Percentiles rank a stretch among this genome's conserved stretches.
Evolutionary conservation across 2,329 filamentous ascomycete species (phyloP).

Genomic region (Curvularia verruculosa): DNA sequence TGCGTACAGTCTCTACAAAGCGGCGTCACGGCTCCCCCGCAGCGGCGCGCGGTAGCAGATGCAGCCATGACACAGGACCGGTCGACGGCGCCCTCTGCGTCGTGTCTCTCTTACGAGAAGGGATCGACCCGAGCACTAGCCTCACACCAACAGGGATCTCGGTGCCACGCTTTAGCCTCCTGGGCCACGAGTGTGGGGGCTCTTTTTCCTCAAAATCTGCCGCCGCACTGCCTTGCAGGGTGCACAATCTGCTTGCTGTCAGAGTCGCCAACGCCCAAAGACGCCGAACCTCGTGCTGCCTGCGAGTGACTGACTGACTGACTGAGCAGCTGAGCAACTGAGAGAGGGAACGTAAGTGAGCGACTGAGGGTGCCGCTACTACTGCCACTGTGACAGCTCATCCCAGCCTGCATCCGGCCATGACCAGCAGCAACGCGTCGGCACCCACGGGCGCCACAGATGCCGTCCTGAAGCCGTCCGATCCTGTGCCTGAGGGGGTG

Average conservation of each 20-base stretch:
- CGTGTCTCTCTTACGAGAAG: not conserved
- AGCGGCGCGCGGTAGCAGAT: not conserved
- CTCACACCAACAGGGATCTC: slow-evolving; percentile 9
- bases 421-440: slow-evolving; percentile 23
- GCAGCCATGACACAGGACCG: not conserved
- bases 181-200: slow-evolving; percentile 18
- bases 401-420: not conserved
- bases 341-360: too few relatives aligned
- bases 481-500: slow-evolving; percentile 78
- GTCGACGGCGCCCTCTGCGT: slow-evolving; percentile 1
- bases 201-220: slow-evolving; percentile 18
- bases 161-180: slow-evolving; percentile 14
- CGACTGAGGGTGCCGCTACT: not conserved
- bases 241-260: slow-evolving; percentile 5
- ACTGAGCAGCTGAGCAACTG: too few relatives aligned
- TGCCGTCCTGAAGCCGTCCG: slow-evolving; percentile 84
- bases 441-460: slow-evolving; percentile 63
- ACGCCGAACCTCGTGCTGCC: slow-evolving; percentile 1
- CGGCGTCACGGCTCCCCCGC: not conserved
- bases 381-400: slow-evolving; percentile 8
- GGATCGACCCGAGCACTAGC: slow-evolving; percentile 21
- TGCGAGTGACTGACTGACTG: too few relatives aligned
- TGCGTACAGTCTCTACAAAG: too few relatives aligned
- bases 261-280: slow-evolving; percentile 4
- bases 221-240: slow-evolving; percentile 14